Base-by-base conservation (phyloP, 495 filamentous ascomycete genomes). In the Trichoderma parareesei region DNA sequence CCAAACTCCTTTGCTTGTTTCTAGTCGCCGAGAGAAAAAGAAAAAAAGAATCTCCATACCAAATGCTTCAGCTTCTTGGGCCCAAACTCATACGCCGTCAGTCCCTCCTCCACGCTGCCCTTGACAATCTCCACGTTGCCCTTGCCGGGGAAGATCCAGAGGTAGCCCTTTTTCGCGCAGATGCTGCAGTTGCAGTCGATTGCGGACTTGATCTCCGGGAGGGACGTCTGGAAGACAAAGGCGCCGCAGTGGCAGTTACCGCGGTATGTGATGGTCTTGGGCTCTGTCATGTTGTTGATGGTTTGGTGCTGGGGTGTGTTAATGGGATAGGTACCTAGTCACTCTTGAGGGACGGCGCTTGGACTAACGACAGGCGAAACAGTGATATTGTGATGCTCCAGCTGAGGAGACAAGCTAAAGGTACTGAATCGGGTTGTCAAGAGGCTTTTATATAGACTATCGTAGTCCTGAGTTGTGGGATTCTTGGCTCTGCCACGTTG, bases 181-280 rank as follows among this genome's bases (percentile, higher is more conserved):
- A 77, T 78, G 73, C 80, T 82, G 70, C 84, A 86, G 64, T 83
- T 80, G 71, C 82, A 86, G 60, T 72, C 70, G 1, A 4, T 59
- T 2, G 63, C 71, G 6, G 66, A 66, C 65, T 69, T 77, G 66
- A 81, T 70, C 66, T 82, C 73, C 27, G 81, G 79, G 6, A 78
- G 9, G 9, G 71, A 69, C 64, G 78, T 64, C 67, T 77, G 78
- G 68, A 77, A 85, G 64, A 82, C 71, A 63, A 79, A 79, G 46
- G 74, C 72, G 3, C 71, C 73, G 71, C 84, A 86, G 71, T 85
- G 82, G 76, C 83, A 86, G 71, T 78, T 84, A 69, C 81, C 84
- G 9, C 80, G 74, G 72, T 84, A 85, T 64, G 76, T 79, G 67
- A 80, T 80, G 48, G 63, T 55, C 38, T 69, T 64, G 3, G 62